phyloP scores from a whole-genome alignment of 2,329 filamentous ascomycete genomes.

The Diplocarpon rosae region DNA sequence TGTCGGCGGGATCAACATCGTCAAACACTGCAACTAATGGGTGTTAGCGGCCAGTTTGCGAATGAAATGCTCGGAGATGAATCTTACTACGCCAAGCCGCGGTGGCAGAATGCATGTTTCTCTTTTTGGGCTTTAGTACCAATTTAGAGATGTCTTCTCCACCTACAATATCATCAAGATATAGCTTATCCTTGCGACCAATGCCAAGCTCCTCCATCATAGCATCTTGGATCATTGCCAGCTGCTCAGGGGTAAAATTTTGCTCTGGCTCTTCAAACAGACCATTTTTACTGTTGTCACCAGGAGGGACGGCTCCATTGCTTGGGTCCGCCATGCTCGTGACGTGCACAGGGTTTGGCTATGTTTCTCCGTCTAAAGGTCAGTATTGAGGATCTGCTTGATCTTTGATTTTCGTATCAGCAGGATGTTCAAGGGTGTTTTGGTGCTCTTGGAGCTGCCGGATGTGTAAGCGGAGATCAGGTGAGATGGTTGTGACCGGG shows the following conservation, averaged over 20 bases:
- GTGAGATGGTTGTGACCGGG: too few relatives aligned
- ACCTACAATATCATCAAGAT: slow-evolving; percentile 16
- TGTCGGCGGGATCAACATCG: slow-evolving; percentile 15
- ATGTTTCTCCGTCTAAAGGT: too few relatives aligned
- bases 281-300: neutral
- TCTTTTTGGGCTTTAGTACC: neutral
- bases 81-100: slow-evolving; percentile 19
- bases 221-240: slow-evolving; percentile 1
- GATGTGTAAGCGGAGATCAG: too few relatives aligned
- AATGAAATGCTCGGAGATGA: neutral
- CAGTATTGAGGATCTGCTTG: too few relatives aligned
- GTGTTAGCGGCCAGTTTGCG: slow-evolving; percentile 2
- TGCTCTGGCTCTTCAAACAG: neutral
- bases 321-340: neutral
- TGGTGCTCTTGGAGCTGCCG: too few relatives aligned
- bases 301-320: neutral
- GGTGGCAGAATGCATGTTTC: slow-evolving; percentile 1
- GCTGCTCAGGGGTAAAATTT: neutral
- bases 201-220: slow-evolving; percentile 24
- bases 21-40: slow-evolving; percentile 15
- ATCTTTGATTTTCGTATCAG: too few relatives aligned
- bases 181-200: slow-evolving; percentile 19
- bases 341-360: neutral
- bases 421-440: too few relatives aligned
- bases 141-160: neutral